phyloP scores from a whole-genome alignment of 257 asterid species.

The Scutellaria minor region DNA sequence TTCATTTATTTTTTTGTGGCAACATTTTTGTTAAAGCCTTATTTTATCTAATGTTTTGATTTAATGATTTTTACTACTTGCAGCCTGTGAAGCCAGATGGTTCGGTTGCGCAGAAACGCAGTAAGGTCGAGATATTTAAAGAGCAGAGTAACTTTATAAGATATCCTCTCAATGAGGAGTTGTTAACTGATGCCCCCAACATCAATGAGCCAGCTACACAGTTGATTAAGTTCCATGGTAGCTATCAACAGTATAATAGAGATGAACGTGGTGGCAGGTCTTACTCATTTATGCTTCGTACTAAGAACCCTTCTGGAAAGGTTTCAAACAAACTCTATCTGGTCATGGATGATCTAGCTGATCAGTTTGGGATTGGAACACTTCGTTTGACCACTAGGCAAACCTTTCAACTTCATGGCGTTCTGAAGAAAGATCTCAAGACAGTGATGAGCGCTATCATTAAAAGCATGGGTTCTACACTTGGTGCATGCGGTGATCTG shows the following conservation, averaged over 20 bases:
- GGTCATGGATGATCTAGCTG: slow-evolving; percentile 95
- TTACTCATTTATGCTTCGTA: slow-evolving; percentile 94
- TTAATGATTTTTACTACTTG: slow-evolving; percentile 30
- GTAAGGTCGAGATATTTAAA: slow-evolving; percentile 91
- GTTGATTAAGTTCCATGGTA: slow-evolving; percentile 97
- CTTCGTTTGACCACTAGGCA: slow-evolving; percentile 98
- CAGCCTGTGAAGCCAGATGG: slow-evolving; percentile 85
- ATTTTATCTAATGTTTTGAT: not conserved
- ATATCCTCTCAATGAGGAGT: slow-evolving; percentile 92
- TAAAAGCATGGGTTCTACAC: slow-evolving; percentile 87
- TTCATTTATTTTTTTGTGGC: slow-evolving; percentile 1
- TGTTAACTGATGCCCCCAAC: slow-evolving; percentile 75
- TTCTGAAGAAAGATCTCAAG: slow-evolving; percentile 85
- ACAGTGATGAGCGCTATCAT: slow-evolving; percentile 94
- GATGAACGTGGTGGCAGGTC: slow-evolving; percentile 87
- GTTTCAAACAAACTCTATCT: slow-evolving; percentile 85
- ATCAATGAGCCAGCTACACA: slow-evolving; percentile 89
- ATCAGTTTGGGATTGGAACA: slow-evolving; percentile 88
- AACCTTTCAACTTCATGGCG: slow-evolving; percentile 97
- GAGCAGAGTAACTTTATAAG: slow-evolving; percentile 93
- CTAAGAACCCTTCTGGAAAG: slow-evolving; percentile 97
- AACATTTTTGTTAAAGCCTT: not conserved
- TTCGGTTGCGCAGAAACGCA: slow-evolving; percentile 71
- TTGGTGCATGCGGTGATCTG: slow-evolving; percentile 98
- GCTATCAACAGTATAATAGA: slow-evolving; percentile 93